phyloP scores from a whole-genome alignment of 306 rosid genomes.

The Rubus idaeus region DNA sequence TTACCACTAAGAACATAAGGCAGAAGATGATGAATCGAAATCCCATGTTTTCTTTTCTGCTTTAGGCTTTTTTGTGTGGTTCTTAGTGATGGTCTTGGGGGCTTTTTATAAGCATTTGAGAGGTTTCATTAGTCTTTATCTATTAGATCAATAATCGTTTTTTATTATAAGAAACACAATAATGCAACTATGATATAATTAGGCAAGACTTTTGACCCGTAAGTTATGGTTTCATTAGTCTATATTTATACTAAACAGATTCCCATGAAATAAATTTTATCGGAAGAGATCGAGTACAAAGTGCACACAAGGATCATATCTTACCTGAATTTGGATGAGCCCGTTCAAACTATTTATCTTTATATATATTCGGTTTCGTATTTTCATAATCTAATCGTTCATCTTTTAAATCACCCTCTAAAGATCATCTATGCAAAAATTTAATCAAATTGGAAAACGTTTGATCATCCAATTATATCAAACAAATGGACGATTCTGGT shows the following conservation, averaged over 20 bases:
- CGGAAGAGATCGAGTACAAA: too few species aligned
- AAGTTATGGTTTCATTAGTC: background rate
- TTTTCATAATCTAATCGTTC: too few species aligned
- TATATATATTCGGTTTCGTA: too few species aligned
- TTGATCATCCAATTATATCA: too few species aligned
- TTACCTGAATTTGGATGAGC: too few species aligned
- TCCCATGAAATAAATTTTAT: background rate
- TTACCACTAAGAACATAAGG: conserved; percentile 5
- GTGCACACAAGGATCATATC: too few species aligned
- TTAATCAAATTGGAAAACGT: too few species aligned
- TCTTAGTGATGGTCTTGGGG: background rate
- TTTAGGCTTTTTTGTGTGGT: background rate
- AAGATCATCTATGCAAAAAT: too few species aligned
- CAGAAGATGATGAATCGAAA: conserved; percentile 3
- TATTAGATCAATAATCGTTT: background rate
- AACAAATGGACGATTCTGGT: too few species aligned
- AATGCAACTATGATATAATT: background rate
- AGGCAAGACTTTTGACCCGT: background rate
- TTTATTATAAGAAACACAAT: background rate
- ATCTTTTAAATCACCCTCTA: too few species aligned
- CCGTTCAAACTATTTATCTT: too few species aligned
- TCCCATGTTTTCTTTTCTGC: background rate
- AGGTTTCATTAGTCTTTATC: background rate
- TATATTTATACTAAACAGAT: background rate
- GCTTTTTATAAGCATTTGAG: conserved; percentile 11